These are phyloP conservation scores for Cercospora zeae-maydis DNA, from an alignment of 2,329 filamentous ascomycete genomes.

Conservation along the genomic window DNA sequence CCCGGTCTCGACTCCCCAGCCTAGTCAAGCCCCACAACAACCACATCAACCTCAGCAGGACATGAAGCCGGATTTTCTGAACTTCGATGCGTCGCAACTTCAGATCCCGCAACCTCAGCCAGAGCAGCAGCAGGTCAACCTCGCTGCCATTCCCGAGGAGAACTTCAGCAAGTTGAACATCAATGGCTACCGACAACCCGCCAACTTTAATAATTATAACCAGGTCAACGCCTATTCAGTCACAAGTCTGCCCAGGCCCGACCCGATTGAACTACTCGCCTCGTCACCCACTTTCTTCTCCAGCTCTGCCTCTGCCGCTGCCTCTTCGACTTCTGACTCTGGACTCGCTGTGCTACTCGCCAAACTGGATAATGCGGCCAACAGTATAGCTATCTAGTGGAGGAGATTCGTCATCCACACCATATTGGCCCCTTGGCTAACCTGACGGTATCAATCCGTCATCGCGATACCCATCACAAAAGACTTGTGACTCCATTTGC, in stretches of 20 bases:
- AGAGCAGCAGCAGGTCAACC: conserved; percentile 56
- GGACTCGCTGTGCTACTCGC: conserved; percentile 30
- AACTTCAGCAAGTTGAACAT: conserved; percentile 71
- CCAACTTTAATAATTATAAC: conserved; percentile 38
- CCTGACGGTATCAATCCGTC: neutral
- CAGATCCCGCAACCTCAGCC: conserved; percentile 32
- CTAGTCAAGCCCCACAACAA: conserved; percentile 31
- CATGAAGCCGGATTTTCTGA: conserved; percentile 35
- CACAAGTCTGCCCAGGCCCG: conserved; percentile 29
- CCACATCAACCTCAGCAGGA: conserved; percentile 30
- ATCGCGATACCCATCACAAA: conserved; percentile 16
- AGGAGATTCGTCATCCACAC: neutral
- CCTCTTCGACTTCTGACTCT: conserved; percentile 19
- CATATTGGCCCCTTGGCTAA: neutral
- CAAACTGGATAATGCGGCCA: conserved; percentile 32
- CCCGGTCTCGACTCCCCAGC: conserved; percentile 18
- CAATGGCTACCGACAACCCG: conserved; percentile 49
- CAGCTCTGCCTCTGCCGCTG: conserved; percentile 15
- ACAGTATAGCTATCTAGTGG: conserved; percentile 11
- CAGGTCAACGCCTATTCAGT: conserved; percentile 36
- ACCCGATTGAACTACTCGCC: conserved; percentile 29
- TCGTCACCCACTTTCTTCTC: conserved; percentile 20
- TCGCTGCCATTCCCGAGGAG: conserved; percentile 81
- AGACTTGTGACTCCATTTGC: neutral
- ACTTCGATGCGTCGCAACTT: conserved; percentile 40